Evolutionary conservation across 805 yeast species (phyloP).

Genomic region (Starmera caribaea): DNA sequence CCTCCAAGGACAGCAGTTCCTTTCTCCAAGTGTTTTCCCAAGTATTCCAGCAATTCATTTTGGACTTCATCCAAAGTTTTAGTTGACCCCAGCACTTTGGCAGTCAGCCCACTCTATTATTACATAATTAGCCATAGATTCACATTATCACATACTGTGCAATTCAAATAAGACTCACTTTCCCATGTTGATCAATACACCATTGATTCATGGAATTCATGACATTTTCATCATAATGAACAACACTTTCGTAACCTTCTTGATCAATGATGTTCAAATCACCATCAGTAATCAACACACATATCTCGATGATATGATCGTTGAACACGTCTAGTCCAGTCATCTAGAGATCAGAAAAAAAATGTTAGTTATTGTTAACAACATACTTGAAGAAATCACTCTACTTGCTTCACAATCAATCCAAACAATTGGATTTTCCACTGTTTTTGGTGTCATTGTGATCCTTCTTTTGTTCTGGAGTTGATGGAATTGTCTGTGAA

Average conservation of each 20-base stretch:
- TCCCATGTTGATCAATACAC: constrained; percentile 78
- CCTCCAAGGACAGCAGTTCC: constrained; percentile 77
- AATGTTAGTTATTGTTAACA: background rate
- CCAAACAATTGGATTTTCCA: constrained; percentile 62
- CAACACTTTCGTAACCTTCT: constrained; percentile 70
- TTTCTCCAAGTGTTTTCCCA: constrained; percentile 43
- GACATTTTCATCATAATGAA: constrained; percentile 52
- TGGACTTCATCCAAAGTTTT: constrained; percentile 56
- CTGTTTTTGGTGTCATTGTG: too few relatives aligned
- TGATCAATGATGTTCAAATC: constrained; percentile 61
- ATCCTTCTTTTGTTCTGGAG: too few relatives aligned
- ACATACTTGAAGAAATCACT: too few relatives aligned
- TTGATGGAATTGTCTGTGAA: too few relatives aligned
- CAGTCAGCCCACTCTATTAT: constrained; percentile 56
- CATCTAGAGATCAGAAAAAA: constrained; percentile 35
- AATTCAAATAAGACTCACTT: constrained; percentile 1
- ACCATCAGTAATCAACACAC: constrained; percentile 85
- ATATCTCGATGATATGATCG: constrained; percentile 87
- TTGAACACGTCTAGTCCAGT: constrained; percentile 77
- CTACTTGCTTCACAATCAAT: constrained; percentile 76
- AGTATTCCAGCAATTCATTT: constrained; percentile 49
- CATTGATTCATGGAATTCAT: constrained; percentile 78
- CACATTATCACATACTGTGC: too few relatives aligned
- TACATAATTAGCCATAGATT: background rate
- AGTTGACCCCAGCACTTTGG: constrained; percentile 47